A percentile compares a stretch with the other conserved stretches of the same genome.
These are phyloP conservation scores for Sarcocystis neurona DNA, from an alignment of 169 alveolate genomes.

Conservation along the genomic window DNA sequence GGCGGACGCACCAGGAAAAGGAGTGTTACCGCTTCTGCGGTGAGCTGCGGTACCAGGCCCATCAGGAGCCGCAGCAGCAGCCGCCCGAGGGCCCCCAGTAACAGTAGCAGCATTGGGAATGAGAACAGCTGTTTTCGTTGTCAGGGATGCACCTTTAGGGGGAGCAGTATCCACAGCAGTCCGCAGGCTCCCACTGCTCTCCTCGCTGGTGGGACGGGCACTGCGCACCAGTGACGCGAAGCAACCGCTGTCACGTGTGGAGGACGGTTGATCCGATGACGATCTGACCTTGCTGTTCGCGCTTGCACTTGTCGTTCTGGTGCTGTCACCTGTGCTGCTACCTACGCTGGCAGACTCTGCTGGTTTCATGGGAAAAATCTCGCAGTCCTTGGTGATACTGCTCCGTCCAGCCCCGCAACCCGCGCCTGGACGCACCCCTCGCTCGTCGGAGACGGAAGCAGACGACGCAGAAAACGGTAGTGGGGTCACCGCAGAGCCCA, in stretches of 20 bases:
- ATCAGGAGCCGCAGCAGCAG: neutral
- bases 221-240: neutral
- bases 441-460: neutral
- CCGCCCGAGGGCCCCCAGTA: neutral
- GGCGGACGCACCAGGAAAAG: neutral
- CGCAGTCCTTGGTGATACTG: neutral
- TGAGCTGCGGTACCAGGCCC: neutral
- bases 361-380: neutral
- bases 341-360: neutral
- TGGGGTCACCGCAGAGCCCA: neutral
- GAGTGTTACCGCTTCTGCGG: neutral
- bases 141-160: neutral
- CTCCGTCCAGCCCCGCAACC: neutral
- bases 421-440: neutral
- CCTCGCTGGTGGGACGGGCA: neutral
- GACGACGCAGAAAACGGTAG: neutral
- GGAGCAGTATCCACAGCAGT: neutral
- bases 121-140: neutral
- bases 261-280: too few relatives aligned
- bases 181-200: neutral
- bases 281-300: too few relatives aligned
- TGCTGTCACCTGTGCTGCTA: too few relatives aligned
- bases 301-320: too few relatives aligned
- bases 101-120: slow-evolving; percentile 1
- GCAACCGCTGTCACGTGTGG: slow-evolving; percentile 33